Conservation (phyloP, 2,329 filamentous ascomycete species). For the Apiospora pterosperma region DNA sequence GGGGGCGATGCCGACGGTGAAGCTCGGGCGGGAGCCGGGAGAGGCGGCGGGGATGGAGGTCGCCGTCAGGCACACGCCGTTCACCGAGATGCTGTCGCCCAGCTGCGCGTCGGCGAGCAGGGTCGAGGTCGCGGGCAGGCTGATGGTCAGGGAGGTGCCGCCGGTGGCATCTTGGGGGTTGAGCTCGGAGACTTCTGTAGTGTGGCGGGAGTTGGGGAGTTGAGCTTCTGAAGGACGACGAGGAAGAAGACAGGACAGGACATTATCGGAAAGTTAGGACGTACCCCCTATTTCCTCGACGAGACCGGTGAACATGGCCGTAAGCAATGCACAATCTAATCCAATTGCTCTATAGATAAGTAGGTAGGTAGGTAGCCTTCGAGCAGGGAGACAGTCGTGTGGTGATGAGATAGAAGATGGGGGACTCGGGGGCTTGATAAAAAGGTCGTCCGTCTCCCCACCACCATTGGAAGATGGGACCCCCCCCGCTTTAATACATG, state of each 20-base stretch:
- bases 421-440: too few species aligned
- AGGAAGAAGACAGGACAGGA: not conserved
- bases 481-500: too few species aligned
- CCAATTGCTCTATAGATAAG: not conserved
- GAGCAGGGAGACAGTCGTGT: not conserved
- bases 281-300: conserved; percentile 90
- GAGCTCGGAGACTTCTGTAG: conserved; percentile 75
- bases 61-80: conserved; percentile 93
- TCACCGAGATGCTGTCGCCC: conserved; percentile 92
- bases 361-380: not conserved
- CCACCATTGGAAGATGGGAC: too few species aligned
- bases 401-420: too few species aligned
- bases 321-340: too few species aligned
- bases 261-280: conserved; percentile 32
- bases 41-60: conserved; percentile 35
- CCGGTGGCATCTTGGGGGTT: conserved; percentile 77
- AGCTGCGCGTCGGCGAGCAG: conserved; percentile 81
- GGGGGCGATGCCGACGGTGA: conserved; percentile 91
- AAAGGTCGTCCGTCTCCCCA: too few species aligned
- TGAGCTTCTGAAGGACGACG: conserved; percentile 8
- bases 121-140: conserved; percentile 59
- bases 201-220: conserved; percentile 11
- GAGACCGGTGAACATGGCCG: conserved; percentile 90
- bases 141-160: conserved; percentile 88
- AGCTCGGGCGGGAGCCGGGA: conserved; percentile 39